Evolutionary conservation across 2,329 filamentous ascomycete species (phyloP), one percentile per base, ranked within the genome.

Genomic region (Lachnellula subtilissima): DNA sequence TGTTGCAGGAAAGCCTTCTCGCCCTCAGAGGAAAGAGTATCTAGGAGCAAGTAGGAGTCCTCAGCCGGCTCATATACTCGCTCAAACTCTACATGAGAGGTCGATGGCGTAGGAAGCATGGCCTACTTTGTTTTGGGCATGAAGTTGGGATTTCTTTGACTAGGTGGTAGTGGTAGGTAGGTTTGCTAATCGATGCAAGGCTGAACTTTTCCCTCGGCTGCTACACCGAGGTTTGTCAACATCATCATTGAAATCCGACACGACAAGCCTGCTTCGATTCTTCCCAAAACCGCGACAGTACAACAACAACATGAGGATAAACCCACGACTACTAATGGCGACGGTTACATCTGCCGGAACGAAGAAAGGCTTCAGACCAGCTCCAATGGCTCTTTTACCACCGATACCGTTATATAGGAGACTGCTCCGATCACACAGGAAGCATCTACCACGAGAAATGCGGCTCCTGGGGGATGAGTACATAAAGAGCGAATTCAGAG

Each of bases 81-180:
- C 71, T 89, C 83, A 74, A 92, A 96, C 53, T 87, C 83, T 57
- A 97, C 89, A 75, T 99, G 94, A 22, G 89, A 89, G 2, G 94
- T 99, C 56, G 90, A 89, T 14, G 94, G 94, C 1, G 94, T 99
- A 9, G 93, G 92, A 28, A 99, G 83, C 92, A 97, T 96, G 28
- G 28, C 9, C 28, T 19, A 8, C 39, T n/a, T 42, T 17, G 28
- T 40, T 17, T 43, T 43, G n/a, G 25, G 37, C 36, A 37, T 32
- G 48, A 19, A 11, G 35, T 45, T 48, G 36, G 15, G 25, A 37
- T 50, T 53, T 6, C 17, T 32, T 32, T 32, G 28, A 32, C 8
- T 32, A 32, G 8, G 8, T 32, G 8, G 7, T 28, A 28, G 28
- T n/a, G n/a, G 28, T 32, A 32, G 28, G 28, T 45, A 23, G n/a